phyloP scores from a whole-genome alignment of 306 rosid species.

The Glycyrrhiza uralensis region DNA sequence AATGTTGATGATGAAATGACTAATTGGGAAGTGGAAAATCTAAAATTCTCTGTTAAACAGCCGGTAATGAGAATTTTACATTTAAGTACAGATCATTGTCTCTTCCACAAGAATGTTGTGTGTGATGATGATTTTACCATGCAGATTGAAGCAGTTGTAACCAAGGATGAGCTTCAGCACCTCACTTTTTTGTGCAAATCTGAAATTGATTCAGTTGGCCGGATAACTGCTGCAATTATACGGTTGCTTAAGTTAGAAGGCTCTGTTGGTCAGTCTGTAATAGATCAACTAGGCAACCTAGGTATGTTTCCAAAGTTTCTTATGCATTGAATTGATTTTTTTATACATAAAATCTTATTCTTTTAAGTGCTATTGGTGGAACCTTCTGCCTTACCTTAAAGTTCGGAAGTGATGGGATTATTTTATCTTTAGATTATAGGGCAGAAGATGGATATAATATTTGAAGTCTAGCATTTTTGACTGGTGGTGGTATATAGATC shows the following conservation, averaged over 20 bases:
- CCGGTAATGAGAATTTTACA: conserved; percentile 57
- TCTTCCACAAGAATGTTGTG: neutral
- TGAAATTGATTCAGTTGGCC: conserved; percentile 90
- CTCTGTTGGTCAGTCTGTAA: conserved; percentile 80
- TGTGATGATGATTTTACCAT: conserved; percentile 26
- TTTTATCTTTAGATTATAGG: conserved; percentile 3
- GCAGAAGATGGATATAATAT: neutral
- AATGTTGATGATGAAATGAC: conserved; percentile 49
- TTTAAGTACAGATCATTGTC: neutral
- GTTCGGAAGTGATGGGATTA: conserved; percentile 1
- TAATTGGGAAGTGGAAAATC: conserved; percentile 76
- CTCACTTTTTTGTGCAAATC: conserved; percentile 86
- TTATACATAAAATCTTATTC: neutral
- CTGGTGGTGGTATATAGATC: neutral
- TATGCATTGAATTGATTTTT: neutral
- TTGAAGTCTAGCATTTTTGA: neutral
- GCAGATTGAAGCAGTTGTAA: conserved; percentile 85
- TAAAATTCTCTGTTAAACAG: conserved; percentile 75
- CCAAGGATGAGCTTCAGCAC: conserved; percentile 91
- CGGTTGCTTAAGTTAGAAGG: conserved; percentile 82
- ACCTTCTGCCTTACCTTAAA: conserved; percentile 12
- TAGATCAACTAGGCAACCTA: conserved; percentile 77
- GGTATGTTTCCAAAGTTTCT: conserved; percentile 48
- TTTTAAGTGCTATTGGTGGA: neutral
- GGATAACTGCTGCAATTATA: conserved; percentile 82